These are phyloP conservation scores for Carex arenaria DNA, from an alignment of 202 grass and related monocot genomes.

Conservation along the genomic window DNA sequence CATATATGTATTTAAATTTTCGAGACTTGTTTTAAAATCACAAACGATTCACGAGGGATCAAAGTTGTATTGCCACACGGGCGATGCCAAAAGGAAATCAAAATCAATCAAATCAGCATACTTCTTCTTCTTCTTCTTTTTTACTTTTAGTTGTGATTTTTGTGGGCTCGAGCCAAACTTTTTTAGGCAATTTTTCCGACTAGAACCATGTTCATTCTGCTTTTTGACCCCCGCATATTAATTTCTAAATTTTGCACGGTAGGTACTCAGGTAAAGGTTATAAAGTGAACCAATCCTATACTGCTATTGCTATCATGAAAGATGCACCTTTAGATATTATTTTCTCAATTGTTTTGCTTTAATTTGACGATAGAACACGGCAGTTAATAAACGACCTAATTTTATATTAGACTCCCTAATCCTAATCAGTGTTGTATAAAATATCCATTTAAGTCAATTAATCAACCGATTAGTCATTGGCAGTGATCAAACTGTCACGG, in stretches of 20 bases:
- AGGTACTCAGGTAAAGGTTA: not conserved
- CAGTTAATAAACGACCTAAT: too few species aligned
- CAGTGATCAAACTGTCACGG: too few species aligned
- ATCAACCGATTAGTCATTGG: too few species aligned
- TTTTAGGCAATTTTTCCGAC: not conserved
- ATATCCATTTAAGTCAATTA: too few species aligned
- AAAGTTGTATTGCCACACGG: not conserved
- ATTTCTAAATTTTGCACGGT: not conserved
- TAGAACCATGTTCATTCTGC: not conserved
- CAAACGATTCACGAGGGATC: too few species aligned
- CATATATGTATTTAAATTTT: too few species aligned
- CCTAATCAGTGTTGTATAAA: too few species aligned
- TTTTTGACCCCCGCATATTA: not conserved
- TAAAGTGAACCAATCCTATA: not conserved
- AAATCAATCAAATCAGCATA: not conserved
- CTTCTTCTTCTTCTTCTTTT: not conserved
- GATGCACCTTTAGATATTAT: not conserved
- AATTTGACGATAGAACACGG: too few species aligned
- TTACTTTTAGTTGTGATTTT: not conserved
- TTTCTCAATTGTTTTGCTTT: not conserved
- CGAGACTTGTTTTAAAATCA: too few species aligned
- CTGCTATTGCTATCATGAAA: not conserved
- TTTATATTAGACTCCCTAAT: too few species aligned
- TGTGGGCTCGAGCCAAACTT: constrained; percentile 1
- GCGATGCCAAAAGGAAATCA: not conserved